Conservation (phyloP, 306 rosid genomes). For the Rubus parviflorus region DNA sequence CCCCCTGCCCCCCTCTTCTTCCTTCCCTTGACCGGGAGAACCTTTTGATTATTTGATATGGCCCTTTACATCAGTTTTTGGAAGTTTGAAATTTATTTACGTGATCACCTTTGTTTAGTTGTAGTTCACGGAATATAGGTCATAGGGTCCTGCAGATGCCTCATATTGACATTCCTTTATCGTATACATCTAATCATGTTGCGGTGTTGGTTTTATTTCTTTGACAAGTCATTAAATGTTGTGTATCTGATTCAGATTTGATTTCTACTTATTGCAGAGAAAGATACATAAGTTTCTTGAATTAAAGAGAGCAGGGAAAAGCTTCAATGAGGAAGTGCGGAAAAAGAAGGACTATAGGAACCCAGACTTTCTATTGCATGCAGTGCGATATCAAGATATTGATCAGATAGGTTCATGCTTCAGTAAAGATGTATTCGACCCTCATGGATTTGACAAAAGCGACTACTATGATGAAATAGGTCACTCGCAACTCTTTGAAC, state of each 20-base stretch:
- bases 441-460: conserved; percentile 85
- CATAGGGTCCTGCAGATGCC: neutral
- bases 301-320: conserved; percentile 81
- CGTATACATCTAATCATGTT: neutral
- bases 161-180: neutral
- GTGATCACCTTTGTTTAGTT: neutral
- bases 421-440: conserved; percentile 93
- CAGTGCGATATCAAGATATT: conserved; percentile 94
- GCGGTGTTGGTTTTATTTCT: neutral
- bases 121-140: neutral
- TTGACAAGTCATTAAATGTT: neutral
- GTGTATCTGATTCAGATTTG: neutral
- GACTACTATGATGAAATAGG: conserved; percentile 92
- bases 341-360: conserved; percentile 90
- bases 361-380: conserved; percentile 91
- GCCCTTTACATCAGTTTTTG: neutral
- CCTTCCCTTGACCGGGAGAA: neutral
- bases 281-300: conserved; percentile 85
- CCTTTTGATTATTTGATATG: neutral
- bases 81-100: neutral
- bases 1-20: neutral
- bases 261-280: conserved; percentile 52
- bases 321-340: conserved; percentile 94
- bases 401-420: conserved; percentile 96
- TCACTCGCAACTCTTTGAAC: conserved; percentile 36